phyloP scores from a whole-genome alignment of 148 eudicot species.

The Rhododendron mucronatum region DNA sequence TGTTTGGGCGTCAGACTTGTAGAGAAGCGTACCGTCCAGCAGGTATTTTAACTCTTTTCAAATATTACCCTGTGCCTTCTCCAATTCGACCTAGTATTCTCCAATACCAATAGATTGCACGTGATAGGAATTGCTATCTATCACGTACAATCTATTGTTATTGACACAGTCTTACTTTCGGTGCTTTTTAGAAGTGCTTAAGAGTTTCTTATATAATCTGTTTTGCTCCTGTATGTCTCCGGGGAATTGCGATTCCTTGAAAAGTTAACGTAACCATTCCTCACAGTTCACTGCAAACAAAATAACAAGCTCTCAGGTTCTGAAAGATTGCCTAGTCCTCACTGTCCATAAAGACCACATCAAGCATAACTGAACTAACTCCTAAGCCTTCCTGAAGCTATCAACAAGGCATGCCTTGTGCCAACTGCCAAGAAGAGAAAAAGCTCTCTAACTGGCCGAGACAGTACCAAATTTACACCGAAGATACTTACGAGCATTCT shows the following conservation, averaged over 20 bases:
- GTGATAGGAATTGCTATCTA: neutral
- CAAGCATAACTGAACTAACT: neutral
- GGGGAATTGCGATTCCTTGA: neutral
- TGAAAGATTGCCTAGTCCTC: neutral
- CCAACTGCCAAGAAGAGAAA: neutral
- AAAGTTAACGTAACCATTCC: neutral
- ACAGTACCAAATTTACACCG: neutral
- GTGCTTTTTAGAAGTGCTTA: neutral
- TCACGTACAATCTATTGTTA: neutral
- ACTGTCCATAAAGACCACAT: neutral
- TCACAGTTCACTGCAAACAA: neutral
- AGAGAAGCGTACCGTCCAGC: constrained; percentile 47
- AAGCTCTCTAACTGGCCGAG: neutral
- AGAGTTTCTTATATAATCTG: neutral
- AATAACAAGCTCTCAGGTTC: neutral
- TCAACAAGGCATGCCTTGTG: neutral
- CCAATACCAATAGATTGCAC: neutral
- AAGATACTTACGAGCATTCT: neutral
- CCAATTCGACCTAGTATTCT: neutral
- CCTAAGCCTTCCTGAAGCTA: constrained; percentile 3
- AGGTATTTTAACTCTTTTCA: constrained; percentile 32
- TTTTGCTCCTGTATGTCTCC: neutral
- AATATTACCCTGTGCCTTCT: neutral
- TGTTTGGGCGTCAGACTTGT: constrained; percentile 71
- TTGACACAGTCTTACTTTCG: neutral